Base-by-base conservation (phyloP, 2,329 filamentous ascomycete species). In the Pseudogymnoascus sp. region DNA sequence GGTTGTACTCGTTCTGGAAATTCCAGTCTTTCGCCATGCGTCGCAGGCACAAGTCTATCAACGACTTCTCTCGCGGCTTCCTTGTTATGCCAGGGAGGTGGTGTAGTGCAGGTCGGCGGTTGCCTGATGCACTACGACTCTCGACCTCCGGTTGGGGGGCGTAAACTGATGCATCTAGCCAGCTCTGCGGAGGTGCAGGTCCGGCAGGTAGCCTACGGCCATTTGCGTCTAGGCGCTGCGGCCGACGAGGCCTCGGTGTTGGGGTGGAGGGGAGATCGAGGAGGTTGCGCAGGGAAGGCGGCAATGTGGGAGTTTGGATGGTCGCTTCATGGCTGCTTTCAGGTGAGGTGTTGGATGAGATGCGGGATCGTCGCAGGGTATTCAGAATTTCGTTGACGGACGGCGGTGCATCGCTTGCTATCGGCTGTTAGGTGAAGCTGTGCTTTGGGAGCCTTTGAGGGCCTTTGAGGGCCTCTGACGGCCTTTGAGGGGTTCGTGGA, bases 371-470 rank as follows among this genome's bases (percentile, higher is more conserved):
- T 68, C 84, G 82, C 66, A 85, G 70, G 64, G 78, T 79, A 63
- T 81, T 78, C 68, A 87, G 79, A 64, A 85, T 74, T 64, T 86
- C 80, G 70, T 87, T 87, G 69, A 87, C 84, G 65, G 73, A 73
- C 73, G 72, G 61, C 65, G 71, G 62, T 68, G 70, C 74, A 67
- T 70, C 65, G 59, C 66, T 68, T 13, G 64, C 69, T 70, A 36
- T 57, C 7, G 13, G 13, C n/a, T 60, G 57, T 65, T 40, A 59
- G n/a, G 29, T 35, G 9, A 24, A 17, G n/a, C 24, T 62, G 41
- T 57, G 26, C 10, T 24, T 8, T 47, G 24, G 7, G 29, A 15
- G 21, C 4, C 21, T 21, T 21, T 21, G 21, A 4, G 21, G 21
- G 21, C 4, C 21, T 21, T 21, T 21, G 21, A 4, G 21, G 21